A percentile compares a stretch with the other conserved stretches of the same genome.
phyloP scores from a whole-genome alignment of 176 grass and related monocot genomes.

The Puccinellia tenuiflora region DNA sequence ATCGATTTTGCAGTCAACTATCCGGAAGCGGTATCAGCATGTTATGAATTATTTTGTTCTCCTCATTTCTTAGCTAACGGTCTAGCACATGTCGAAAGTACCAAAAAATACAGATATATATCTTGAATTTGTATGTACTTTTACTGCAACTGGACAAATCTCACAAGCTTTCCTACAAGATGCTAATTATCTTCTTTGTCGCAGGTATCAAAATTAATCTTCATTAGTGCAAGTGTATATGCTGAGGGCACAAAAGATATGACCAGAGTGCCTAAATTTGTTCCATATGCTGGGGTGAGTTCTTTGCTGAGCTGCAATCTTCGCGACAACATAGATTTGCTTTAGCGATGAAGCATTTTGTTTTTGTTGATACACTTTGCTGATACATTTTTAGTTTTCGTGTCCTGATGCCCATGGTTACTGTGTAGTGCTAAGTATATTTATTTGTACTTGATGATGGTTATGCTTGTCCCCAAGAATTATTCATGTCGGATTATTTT shows the following conservation, averaged over 20 bases:
- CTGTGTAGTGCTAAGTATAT: background rate
- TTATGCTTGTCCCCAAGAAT: background rate
- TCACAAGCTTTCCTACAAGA: background rate
- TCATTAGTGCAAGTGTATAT: conserved; percentile 88
- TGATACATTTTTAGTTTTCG: background rate
- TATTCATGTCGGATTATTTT: background rate
- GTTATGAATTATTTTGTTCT: conserved; percentile 4
- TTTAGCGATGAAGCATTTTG: background rate
- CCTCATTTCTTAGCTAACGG: background rate
- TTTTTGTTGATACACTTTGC: background rate
- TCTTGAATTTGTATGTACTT: background rate
- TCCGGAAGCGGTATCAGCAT: conserved; percentile 65
- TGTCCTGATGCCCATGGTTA: conserved; percentile 1
- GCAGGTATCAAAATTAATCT: conserved; percentile 85
- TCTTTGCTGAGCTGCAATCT: background rate
- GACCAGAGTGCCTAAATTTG: conserved; percentile 60
- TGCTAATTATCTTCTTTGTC: background rate
- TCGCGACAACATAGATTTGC: background rate
- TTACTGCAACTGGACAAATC: background rate
- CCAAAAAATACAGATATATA: background rate
- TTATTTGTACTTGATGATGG: background rate
- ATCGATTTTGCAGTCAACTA: conserved; percentile 80
- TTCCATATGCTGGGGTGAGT: conserved; percentile 81
- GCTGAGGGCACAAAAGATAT: conserved; percentile 66
- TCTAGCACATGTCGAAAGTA: background rate